Conservation (phyloP, 768 basidiomycete genomes). For the Dictyophora rubrovolvata region DNA sequence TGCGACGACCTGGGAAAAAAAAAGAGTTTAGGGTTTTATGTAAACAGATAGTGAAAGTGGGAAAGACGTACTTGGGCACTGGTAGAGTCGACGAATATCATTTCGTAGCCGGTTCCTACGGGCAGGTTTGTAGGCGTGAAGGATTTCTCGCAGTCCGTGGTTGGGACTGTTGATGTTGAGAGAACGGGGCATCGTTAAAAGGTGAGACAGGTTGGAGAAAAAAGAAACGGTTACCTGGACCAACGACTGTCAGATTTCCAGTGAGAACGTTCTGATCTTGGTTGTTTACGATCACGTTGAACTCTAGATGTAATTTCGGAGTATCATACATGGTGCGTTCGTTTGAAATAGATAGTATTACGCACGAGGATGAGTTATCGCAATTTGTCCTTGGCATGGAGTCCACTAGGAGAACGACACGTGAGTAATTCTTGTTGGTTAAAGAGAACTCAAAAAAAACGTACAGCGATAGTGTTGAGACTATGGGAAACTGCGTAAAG, state of each 20-base stretch:
- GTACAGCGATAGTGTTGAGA: neutral
- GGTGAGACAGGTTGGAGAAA: too few species aligned
- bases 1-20: neutral
- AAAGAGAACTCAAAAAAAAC: neutral
- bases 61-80: neutral
- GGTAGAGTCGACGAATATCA: constrained; percentile 1
- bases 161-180: neutral
- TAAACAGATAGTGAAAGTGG: neutral
- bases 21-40: neutral
- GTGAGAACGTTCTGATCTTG: neutral
- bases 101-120: neutral
- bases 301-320: neutral
- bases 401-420: neutral
- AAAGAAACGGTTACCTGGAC: neutral
- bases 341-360: neutral
- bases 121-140: constrained; percentile 1
- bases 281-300: constrained; percentile 5
- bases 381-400: neutral
- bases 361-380: neutral
- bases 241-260: constrained; percentile 5
- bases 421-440: neutral
- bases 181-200: neutral
- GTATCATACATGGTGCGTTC: neutral
- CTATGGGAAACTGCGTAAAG: neutral
- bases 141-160: neutral